phyloP scores from a whole-genome alignment of 1,139 yeast species.

The Suhomyces ambrosiae region DNA sequence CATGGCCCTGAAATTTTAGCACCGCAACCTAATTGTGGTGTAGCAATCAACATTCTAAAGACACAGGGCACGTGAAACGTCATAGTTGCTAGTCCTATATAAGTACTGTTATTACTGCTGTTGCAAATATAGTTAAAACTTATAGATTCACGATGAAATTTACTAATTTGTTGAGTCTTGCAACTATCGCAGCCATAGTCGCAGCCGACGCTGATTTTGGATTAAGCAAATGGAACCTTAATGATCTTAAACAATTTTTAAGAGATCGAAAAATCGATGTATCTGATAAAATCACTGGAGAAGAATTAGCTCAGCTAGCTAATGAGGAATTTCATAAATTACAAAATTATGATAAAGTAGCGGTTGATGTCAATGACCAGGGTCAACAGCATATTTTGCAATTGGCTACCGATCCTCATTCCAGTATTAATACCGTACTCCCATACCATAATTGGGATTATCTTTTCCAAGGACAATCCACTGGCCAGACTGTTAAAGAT shows the following conservation, averaged over 20 bases:
- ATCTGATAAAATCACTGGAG: slow-evolving; percentile 23
- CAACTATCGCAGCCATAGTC: slow-evolving; percentile 11
- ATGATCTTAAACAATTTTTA: slow-evolving; percentile 31
- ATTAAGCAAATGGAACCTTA: slow-evolving; percentile 22
- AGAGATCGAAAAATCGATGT: slow-evolving; percentile 37
- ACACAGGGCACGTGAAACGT: slow-evolving; percentile 6
- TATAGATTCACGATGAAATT: slow-evolving; percentile 8
- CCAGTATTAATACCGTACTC: slow-evolving; percentile 17
- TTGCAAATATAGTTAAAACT: too few relatives aligned
- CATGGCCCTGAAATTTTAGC: background rate
- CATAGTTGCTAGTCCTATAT: slow-evolving; percentile 8
- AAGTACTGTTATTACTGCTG: background rate
- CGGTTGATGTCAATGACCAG: slow-evolving; percentile 17
- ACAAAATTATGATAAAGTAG: slow-evolving; percentile 15
- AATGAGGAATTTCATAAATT: slow-evolving; percentile 33
- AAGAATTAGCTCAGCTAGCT: slow-evolving; percentile 38
- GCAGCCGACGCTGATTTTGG: slow-evolving; percentile 13
- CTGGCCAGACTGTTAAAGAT: slow-evolving; percentile 16
- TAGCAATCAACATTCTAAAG: slow-evolving; percentile 6
- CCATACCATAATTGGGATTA: slow-evolving; percentile 22
- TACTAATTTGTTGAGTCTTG: slow-evolving; percentile 2
- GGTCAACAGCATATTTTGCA: slow-evolving; percentile 21
- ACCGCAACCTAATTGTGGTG: slow-evolving; percentile 5
- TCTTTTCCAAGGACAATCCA: slow-evolving; percentile 9
- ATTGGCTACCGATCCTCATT: slow-evolving; percentile 21